phyloP scores from a whole-genome alignment of 1,284 basidiomycete genomes.

The Boletus smithii region DNA sequence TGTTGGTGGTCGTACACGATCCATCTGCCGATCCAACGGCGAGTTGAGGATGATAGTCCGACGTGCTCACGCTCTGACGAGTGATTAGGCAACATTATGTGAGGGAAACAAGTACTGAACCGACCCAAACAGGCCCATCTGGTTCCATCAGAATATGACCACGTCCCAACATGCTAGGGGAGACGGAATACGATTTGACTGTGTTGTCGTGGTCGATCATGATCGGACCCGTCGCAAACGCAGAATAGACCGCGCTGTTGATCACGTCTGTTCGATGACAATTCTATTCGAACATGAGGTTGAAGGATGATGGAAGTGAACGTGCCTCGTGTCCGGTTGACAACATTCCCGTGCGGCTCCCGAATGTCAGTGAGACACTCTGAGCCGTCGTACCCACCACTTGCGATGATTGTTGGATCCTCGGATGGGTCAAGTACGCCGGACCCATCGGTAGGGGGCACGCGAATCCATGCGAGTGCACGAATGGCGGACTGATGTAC shows the following conservation, averaged over 20 bases:
- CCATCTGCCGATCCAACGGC: constrained; percentile 83
- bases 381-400: constrained; percentile 76
- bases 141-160: constrained; percentile 72
- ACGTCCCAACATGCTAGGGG: constrained; percentile 68
- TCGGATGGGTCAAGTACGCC: constrained; percentile 45
- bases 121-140: constrained; percentile 77
- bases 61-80: constrained; percentile 63
- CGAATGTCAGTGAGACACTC: constrained; percentile 72
- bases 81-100: background rate
- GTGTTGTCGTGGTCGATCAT: constrained; percentile 77
- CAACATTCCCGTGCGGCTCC: constrained; percentile 56
- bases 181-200: constrained; percentile 68
- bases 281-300: background rate
- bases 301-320: background rate
- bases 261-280: constrained; percentile 55
- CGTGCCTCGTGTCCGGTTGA: constrained; percentile 74
- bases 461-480: constrained; percentile 66
- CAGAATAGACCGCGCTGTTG: constrained; percentile 60
- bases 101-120: background rate
- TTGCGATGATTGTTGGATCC: constrained; percentile 70
- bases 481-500: constrained; percentile 79
- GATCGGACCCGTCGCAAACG: constrained; percentile 62
- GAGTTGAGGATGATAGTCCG: constrained; percentile 84
- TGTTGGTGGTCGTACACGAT: constrained; percentile 67
- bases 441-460: constrained; percentile 52